Conservation (phyloP, 257 asterid genomes). For the Ilex asprella region DNA sequence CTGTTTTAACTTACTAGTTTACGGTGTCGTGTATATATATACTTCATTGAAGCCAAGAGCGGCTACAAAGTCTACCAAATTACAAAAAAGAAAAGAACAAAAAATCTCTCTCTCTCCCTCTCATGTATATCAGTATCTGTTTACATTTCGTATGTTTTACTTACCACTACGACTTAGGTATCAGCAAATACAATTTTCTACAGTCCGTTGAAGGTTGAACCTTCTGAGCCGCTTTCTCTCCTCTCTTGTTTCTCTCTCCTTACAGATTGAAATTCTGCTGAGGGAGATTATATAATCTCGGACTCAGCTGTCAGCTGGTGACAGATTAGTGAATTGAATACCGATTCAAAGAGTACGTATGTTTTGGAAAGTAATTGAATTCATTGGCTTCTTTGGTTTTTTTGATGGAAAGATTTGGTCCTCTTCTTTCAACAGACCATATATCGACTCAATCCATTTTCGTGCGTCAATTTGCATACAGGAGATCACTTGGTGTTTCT, state of each 20-base stretch:
- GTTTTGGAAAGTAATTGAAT: background rate
- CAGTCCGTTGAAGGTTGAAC: constrained; percentile 30
- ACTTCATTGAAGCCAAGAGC: too few species aligned
- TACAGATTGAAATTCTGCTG: constrained; percentile 13
- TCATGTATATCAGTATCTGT: too few species aligned
- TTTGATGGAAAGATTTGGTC: constrained; percentile 34
- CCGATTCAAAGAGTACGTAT: background rate
- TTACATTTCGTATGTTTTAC: too few species aligned
- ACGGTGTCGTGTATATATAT: too few species aligned
- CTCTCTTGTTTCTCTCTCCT: constrained; percentile 10
- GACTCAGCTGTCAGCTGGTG: background rate
- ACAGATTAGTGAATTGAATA: too few species aligned
- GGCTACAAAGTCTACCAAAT: too few species aligned
- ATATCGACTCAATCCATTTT: background rate
- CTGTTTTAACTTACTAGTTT: too few species aligned
- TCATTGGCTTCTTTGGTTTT: background rate
- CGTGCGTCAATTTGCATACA: background rate
- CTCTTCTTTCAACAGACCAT: constrained; percentile 38
- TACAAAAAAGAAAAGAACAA: background rate
- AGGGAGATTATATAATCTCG: background rate
- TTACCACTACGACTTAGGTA: constrained; percentile 22
- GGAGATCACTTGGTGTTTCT: background rate
- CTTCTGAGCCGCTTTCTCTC: constrained; percentile 26
- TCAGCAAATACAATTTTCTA: constrained; percentile 28
- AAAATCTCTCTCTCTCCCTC: background rate